phyloP scores from a whole-genome alignment of 2,329 filamentous ascomycete species.

The Exophiala calicioides region DNA sequence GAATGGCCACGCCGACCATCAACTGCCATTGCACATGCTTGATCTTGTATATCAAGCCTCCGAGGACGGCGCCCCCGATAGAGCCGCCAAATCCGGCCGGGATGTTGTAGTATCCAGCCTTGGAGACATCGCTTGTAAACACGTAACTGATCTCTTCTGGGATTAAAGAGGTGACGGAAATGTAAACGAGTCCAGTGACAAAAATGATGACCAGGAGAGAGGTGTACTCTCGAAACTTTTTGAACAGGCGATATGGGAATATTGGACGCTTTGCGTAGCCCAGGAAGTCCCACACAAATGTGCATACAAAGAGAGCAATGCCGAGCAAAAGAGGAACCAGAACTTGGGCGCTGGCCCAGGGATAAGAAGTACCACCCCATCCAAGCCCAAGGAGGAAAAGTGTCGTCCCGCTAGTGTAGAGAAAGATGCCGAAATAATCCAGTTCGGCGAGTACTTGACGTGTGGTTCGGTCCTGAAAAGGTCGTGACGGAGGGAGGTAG shows the following conservation, averaged over 20 bases:
- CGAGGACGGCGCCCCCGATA: conserved; percentile 2
- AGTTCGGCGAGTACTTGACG: conserved; percentile 39
- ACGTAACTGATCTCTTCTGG: conserved; percentile 1
- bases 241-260: neutral
- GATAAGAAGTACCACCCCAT: conserved; percentile 42
- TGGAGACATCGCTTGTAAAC: conserved; percentile 30
- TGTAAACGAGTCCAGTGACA: conserved; percentile 2
- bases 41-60: conserved; percentile 6
- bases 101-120: conserved; percentile 42
- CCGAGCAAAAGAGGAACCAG: conserved; percentile 41
- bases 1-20: neutral
- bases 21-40: conserved; percentile 8
- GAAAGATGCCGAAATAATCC: conserved; percentile 48
- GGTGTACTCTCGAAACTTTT: neutral
- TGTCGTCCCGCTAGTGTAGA: conserved; percentile 44
- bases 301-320: conserved; percentile 36
- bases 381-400: conserved; percentile 48
- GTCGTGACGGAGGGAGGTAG: conserved; percentile 5
- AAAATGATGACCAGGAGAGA: conserved; percentile 3
- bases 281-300: conserved; percentile 43
- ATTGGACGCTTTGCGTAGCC: conserved; percentile 41
- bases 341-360: conserved; percentile 44
- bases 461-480: neutral
- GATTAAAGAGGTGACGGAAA: neutral
- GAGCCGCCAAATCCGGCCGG: conserved; percentile 31